These are phyloP conservation scores for Ulota crispa DNA, from an alignment of 225 moss, liverwort and hornwort genomes.

Conservation along the genomic window DNA sequence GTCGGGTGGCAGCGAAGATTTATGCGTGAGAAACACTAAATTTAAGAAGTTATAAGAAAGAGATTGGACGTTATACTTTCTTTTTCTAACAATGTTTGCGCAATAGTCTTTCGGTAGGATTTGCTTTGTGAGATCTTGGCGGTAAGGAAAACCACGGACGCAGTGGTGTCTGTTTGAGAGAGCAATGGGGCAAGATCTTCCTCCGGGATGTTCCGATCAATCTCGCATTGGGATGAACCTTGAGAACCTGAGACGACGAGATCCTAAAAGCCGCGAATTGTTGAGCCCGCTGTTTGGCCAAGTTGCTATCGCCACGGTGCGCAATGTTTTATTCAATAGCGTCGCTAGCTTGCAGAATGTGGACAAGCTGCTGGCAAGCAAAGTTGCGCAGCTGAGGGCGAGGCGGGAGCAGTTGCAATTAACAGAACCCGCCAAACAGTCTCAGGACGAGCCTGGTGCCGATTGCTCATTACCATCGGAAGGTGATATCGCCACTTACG, in stretches of 20 bases:
- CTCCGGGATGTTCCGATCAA: not conserved
- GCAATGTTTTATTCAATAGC: slow-evolving; percentile 27
- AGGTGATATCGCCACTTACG: not conserved
- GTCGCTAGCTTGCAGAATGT: slow-evolving; percentile 24
- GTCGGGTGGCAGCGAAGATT: no score
- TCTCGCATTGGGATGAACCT: slow-evolving; percentile 5
- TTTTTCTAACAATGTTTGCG: not conserved
- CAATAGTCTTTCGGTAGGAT: not conserved
- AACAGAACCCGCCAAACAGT: no score
- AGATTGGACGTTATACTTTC: no score
- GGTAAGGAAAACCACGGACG: not conserved
- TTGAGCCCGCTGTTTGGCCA: slow-evolving; percentile 30
- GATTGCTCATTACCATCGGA: slow-evolving; percentile 5
- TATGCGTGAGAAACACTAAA: no score
- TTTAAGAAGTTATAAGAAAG: no score
- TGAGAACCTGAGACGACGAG: slow-evolving; percentile 29
- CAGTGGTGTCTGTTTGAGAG: not conserved
- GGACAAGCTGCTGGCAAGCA: slow-evolving; percentile 32
- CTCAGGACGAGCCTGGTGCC: not conserved
- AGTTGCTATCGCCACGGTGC: slow-evolving; percentile 39
- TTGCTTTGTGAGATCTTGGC: not conserved
- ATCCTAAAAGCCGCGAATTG: slow-evolving; percentile 18
- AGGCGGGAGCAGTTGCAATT: slow-evolving; percentile 10
- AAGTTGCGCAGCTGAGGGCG: slow-evolving; percentile 30
- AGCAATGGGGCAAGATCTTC: slow-evolving; percentile 21